Evolutionary conservation across 352 stramenopile species (phyloP), one percentile per base, ranked within the genome.

Genomic region (Aphanomyces stellatus): DNA sequence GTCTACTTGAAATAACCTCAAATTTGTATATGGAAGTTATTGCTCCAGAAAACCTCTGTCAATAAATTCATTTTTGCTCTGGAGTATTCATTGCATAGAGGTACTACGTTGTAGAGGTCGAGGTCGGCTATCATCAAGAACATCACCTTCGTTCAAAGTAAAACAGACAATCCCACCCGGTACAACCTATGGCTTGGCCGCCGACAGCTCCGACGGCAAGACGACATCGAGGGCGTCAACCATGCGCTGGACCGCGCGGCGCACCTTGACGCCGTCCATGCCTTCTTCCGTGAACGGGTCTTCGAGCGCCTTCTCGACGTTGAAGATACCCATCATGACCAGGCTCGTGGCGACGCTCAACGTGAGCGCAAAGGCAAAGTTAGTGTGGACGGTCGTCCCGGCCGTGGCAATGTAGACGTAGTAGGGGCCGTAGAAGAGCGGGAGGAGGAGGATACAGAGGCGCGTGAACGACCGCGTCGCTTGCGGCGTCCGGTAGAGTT

Each of bases 401-500:
- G 76, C 77, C 49, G 74, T 74, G 43, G 80, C 79, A 51, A 93
- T 76, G 57, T 81, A 92, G 28, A 91, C 87, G 70, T 91, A 95
- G 79, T 95, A 95, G 4, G 87, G 87, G 0, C 87, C 87, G 57
- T 91, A 91, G 65, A 95, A 92, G 49, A 90, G 69, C 1, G 87
- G 87, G 0, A 93, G 66, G 19, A 90, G 74, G 17, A 95, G 72
- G 63, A 95, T 91, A 69, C 90, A 93, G 22, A 95, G 74, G 3
- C 87, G 75, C 22, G 85, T 92, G 65, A 92, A 93, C 31, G 82
- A 92, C 10, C 87, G 79, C 42, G 87, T 95, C 17, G 87, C 87
- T 74, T 95, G 87, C 1, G 87, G 87, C 1, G 87, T 95, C 34
- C 87, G 81, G 61, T 95, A 95, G 56, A 91, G 88, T 78, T 93